phyloP scores from a whole-genome alignment of 2,329 filamentous ascomycete genomes.

The Thielaviopsis punctulata region DNA sequence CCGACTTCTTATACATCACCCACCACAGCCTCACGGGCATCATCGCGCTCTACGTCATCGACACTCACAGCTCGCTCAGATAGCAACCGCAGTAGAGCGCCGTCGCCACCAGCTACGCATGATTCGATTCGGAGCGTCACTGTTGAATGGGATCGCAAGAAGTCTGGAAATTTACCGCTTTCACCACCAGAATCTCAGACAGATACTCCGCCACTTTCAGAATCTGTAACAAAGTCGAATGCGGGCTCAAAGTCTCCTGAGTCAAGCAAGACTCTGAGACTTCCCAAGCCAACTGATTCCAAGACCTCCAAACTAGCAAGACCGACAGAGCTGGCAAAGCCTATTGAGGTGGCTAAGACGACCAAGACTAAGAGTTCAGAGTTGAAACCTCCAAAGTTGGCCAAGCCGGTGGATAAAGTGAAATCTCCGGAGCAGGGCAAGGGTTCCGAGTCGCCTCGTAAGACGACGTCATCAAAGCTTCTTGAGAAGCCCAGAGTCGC shows the following conservation, averaged over 20 bases:
- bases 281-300: not conserved
- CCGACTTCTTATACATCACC: not conserved
- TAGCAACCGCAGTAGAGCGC: conserved; percentile 8
- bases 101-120: conserved; percentile 29
- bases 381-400: not conserved
- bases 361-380: not conserved
- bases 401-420: not conserved
- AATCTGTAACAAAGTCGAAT: no score
- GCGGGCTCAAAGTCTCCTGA: no score
- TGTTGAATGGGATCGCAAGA: conserved; percentile 1
- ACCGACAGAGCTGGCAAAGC: not conserved
- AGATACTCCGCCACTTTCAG: not conserved
- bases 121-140: conserved; percentile 36
- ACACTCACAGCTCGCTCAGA: conserved; percentile 1
- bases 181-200: conserved; percentile 2
- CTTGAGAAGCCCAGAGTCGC: not conserved
- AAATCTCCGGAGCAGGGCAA: not conserved
- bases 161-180: conserved; percentile 3
- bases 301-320: not conserved
- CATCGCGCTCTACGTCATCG: conserved; percentile 3
- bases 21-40: conserved; percentile 2
- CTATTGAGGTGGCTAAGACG: not conserved
- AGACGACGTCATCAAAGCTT: not conserved
- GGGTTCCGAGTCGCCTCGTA: not conserved
- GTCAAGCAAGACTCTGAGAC: not conserved